Conservation (phyloP, 345 rosid genomes). For the Heritiera littoralis region DNA sequence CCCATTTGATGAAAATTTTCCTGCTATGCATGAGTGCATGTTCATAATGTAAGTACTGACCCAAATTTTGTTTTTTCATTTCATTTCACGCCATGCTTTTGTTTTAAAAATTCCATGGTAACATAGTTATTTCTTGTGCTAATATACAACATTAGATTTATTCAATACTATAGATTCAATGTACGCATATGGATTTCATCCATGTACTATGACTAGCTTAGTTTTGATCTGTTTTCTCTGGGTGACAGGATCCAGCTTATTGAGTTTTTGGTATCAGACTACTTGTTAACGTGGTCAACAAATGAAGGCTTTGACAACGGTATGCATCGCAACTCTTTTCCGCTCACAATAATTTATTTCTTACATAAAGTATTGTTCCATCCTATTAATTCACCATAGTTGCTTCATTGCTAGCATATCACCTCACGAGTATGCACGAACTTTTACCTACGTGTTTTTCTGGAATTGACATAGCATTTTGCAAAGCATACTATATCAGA, state of each 20-base stretch:
- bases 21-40: slow-evolving; percentile 61
- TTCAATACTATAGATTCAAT: neutral
- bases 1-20: slow-evolving; percentile 78
- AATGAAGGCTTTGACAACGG: slow-evolving; percentile 54
- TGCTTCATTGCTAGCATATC: neutral
- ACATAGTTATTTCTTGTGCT: neutral
- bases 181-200: neutral
- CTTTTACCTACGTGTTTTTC: neutral
- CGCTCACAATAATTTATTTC: neutral
- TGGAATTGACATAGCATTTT: neutral
- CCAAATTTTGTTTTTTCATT: slow-evolving; percentile 2
- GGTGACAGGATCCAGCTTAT: slow-evolving; percentile 78
- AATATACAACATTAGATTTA: neutral
- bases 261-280: slow-evolving; percentile 72
- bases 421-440: neutral
- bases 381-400: neutral
- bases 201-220: neutral
- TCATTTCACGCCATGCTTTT: neutral
- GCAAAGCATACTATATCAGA: neutral
- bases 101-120: neutral
- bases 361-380: neutral
- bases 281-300: slow-evolving; percentile 60
- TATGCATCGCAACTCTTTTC: slow-evolving; percentile 25
- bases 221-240: slow-evolving; percentile 5
- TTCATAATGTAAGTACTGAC: slow-evolving; percentile 58